Percentiles rank a stretch among this genome's conserved stretches.
Evolutionary conservation across 140 eudicot genomes (phyloP).

Genomic region (Stevia rebaudiana): DNA sequence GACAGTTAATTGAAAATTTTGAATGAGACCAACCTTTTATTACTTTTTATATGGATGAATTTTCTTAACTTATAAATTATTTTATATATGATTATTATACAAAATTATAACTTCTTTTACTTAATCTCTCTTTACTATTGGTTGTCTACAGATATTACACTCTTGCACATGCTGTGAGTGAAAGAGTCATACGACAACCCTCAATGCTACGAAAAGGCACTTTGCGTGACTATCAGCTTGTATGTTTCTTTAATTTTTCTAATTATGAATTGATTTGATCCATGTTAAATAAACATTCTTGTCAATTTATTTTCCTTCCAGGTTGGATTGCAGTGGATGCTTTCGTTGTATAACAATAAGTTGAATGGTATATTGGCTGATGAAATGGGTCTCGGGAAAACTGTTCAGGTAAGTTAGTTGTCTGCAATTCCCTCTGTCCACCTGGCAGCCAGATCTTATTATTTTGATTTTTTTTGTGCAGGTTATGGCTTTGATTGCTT

Average conservation of each 20-base stretch:
- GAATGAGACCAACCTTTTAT: too few species aligned
- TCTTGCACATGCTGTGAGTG: constrained; percentile 98
- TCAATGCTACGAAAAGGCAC: constrained; percentile 89
- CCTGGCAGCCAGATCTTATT: background rate
- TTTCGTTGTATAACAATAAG: constrained; percentile 91
- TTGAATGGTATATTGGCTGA: constrained; percentile 97
- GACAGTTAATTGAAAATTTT: too few species aligned
- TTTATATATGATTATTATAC: too few species aligned
- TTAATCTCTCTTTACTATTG: constrained; percentile 10
- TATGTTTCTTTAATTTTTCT: constrained; percentile 33
- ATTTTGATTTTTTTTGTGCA: constrained; percentile 14
- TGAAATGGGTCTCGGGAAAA: constrained; percentile 99
- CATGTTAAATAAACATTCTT: background rate
- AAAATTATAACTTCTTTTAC: background rate
- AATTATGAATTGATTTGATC: too few species aligned
- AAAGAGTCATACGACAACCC: constrained; percentile 84
- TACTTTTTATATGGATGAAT: too few species aligned
- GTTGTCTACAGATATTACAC: constrained; percentile 66
- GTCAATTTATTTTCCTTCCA: constrained; percentile 26
- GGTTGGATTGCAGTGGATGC: constrained; percentile 99
- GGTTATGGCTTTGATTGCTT: constrained; percentile 99
- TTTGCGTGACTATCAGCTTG: constrained; percentile 95
- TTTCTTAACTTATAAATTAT: too few species aligned
- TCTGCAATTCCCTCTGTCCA: too few species aligned
- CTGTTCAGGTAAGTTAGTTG: constrained; percentile 74